Percentiles rank a stretch among this genome's conserved stretches.
Evolutionary conservation across 2,329 filamentous ascomycete genomes (phyloP).

Genomic region (Pestalotiopsis sp.): DNA sequence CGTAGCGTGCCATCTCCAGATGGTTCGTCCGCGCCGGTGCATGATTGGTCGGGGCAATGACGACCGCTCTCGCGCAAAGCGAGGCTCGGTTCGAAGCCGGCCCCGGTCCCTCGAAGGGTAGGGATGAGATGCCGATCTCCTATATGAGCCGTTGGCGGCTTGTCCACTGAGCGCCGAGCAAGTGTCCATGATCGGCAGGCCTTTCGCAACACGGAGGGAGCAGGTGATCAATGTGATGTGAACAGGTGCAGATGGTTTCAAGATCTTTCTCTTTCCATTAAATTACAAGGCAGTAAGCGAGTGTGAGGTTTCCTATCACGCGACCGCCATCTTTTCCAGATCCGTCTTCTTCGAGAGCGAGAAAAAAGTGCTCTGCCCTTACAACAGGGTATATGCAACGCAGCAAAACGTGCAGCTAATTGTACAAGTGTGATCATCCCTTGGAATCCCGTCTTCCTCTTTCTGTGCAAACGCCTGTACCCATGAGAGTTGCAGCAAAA

Average conservation of each 20-base stretch:
- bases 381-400: conserved; percentile 15
- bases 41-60: neutral
- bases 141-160: neutral
- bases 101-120: neutral
- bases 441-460: conserved; percentile 11
- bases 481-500: neutral
- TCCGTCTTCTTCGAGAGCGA: conserved; percentile 1
- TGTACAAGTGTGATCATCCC: conserved; percentile 13
- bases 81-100: conserved; percentile 13
- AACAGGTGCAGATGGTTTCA: neutral
- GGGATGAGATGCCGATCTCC: conserved; percentile 8
- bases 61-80: neutral
- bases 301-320: conserved; percentile 16
- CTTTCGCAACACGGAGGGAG: neutral
- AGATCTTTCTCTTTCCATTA: conserved; percentile 16
- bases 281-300: conserved; percentile 19
- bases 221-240: neutral
- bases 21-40: neutral
- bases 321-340: conserved; percentile 9
- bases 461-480: conserved; percentile 9
- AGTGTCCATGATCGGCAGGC: neutral
- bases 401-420: conserved; percentile 12
- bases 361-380: conserved; percentile 16
- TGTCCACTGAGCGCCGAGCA: neutral
- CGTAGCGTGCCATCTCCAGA: neutral